Conservation (phyloP, 2,329 filamentous ascomycete species). For the Nemania abortiva region DNA sequence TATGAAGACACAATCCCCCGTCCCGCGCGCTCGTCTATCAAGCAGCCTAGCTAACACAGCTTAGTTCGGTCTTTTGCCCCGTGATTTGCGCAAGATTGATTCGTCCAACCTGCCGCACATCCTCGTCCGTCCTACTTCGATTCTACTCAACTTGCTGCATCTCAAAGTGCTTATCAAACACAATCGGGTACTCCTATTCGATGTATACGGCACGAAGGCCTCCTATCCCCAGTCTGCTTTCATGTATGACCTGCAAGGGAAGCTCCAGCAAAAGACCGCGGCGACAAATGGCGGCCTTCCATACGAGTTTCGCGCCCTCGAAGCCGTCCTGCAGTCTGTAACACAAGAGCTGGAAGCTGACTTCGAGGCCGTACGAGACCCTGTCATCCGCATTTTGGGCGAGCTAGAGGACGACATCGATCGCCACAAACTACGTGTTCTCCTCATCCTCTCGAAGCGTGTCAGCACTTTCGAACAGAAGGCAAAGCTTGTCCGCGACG, state of each 20-base stretch:
- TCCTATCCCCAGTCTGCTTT: constrained; percentile 96
- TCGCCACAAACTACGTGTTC: constrained; percentile 87
- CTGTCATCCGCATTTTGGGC: constrained; percentile 87
- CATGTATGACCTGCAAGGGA: constrained; percentile 96
- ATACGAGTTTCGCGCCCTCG: constrained; percentile 95
- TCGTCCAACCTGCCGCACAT: constrained; percentile 96
- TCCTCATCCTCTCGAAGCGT: constrained; percentile 95
- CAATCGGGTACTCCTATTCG: constrained; percentile 93
- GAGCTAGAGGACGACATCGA: constrained; percentile 98
- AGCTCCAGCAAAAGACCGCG: constrained; percentile 82
- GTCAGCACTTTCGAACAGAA: constrained; percentile 98
- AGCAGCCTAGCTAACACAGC: constrained; percentile 31
- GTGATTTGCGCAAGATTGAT: constrained; percentile 97
- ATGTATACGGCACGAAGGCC: constrained; percentile 93
- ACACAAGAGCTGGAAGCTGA: constrained; percentile 93
- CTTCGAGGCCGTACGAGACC: constrained; percentile 92
- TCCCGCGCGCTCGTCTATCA: background rate
- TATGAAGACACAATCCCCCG: constrained; percentile 57
- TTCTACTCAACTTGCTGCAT: constrained; percentile 95
- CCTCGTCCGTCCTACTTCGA: constrained; percentile 90
- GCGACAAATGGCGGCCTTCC: constrained; percentile 76
- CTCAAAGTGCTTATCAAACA: constrained; percentile 95
- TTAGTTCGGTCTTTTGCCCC: constrained; percentile 90
- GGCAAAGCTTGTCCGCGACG: constrained; percentile 90
- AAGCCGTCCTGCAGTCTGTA: constrained; percentile 94